phyloP scores from a whole-genome alignment of 1,139 yeast species.

The Suhomyces maxii region DNA sequence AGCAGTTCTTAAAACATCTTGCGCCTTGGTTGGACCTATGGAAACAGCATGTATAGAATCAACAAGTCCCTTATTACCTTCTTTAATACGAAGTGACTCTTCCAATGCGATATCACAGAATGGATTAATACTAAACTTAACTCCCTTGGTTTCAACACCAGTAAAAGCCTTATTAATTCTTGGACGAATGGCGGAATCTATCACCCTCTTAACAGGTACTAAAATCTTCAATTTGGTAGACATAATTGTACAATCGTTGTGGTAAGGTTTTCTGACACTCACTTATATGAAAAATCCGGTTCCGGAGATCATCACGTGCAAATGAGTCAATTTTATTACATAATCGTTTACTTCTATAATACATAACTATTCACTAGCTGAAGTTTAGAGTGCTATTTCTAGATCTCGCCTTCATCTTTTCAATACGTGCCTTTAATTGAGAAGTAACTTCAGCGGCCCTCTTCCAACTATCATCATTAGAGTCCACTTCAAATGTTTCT shows the following conservation, averaged over 20 bases:
- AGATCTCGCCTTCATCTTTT: constrained; percentile 78
- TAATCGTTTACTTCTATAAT: neutral
- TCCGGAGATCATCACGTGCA: constrained; percentile 5
- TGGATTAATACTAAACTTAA: constrained; percentile 92
- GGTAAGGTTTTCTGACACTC: neutral
- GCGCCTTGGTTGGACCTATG: constrained; percentile 84
- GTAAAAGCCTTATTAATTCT: constrained; percentile 84
- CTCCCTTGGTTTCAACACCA: constrained; percentile 87
- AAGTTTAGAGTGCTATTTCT: constrained; percentile 22
- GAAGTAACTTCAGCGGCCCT: constrained; percentile 89
- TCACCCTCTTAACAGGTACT: constrained; percentile 93
- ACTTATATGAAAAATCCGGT: constrained; percentile 6
- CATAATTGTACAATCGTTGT: constrained; percentile 21
- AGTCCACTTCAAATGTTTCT: constrained; percentile 29
- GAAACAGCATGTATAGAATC: constrained; percentile 89
- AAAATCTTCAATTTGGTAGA: constrained; percentile 66
- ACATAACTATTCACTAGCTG: constrained; percentile 7
- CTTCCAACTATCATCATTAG: constrained; percentile 75
- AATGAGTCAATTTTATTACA: neutral
- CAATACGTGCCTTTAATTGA: constrained; percentile 82
- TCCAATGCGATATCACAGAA: constrained; percentile 96
- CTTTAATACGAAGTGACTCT: constrained; percentile 82
- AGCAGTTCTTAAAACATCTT: constrained; percentile 85
- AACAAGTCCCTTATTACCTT: constrained; percentile 66
- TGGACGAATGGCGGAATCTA: constrained; percentile 92